Evolutionary conservation across 305 asterid genomes (phyloP).

Genomic region (Fraxinus platypoda): DNA sequence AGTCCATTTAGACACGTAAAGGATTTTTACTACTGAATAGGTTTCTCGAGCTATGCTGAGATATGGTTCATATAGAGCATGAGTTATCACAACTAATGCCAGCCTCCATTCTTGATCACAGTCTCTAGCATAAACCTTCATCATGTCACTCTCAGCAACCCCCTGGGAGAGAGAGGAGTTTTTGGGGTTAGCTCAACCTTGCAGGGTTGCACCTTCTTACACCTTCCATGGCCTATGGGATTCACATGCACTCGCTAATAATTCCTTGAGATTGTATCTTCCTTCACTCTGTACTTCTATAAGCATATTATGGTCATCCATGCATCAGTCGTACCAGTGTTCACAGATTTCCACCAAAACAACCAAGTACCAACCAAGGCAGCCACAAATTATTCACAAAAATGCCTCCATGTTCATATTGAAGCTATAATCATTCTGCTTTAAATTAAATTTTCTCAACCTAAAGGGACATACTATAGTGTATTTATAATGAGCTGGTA

Average conservation of each 20-base stretch:
- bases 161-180: neutral
- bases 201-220: neutral
- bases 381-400: neutral
- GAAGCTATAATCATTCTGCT: neutral
- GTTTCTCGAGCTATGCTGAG: neutral
- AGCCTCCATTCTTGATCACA: neutral
- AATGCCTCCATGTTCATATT: neutral
- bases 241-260: neutral
- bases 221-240: neutral
- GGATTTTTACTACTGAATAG: neutral
- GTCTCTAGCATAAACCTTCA: neutral
- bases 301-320: neutral
- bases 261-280: conserved; percentile 6
- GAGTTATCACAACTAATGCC: neutral
- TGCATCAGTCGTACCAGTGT: neutral
- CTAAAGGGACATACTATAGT: neutral
- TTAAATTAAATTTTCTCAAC: neutral
- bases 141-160: neutral
- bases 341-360: neutral
- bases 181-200: neutral
- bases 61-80: neutral
- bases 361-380: neutral
- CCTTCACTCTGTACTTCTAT: neutral
- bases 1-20: neutral
- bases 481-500: neutral